Evolutionary conservation across 2,329 filamentous ascomycete genomes (phyloP), one percentile per base, ranked within the genome.

Genomic region (Dothidotthia symphoricarpi): DNA sequence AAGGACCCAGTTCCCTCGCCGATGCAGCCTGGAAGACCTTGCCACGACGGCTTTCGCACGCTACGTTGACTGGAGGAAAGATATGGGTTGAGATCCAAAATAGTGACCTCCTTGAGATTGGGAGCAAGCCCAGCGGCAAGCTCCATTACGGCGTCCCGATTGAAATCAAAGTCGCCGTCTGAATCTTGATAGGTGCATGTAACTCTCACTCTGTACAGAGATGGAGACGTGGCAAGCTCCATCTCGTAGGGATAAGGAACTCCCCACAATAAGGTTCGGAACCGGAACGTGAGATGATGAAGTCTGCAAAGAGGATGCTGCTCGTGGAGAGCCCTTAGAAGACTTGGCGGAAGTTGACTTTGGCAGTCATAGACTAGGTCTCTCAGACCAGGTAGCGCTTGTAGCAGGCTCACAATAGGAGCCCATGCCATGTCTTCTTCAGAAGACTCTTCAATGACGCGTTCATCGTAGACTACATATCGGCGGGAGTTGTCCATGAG

Each of bases 301-400:
- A 53, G 41, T 35, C 47, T 39, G 26, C 49, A 55, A 24, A 24
- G 31, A 39, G 49, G 49, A 39, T 48, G 39, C 33, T 41, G 39
- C 36, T 41, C 30, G 15, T 42, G 45, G 19, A 53, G 44, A 9
- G 24, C 36, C 15, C 17, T 36, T 7, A 51, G 43, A 41, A 55
- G 40, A 40, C 49, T 47, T 37, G 47, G 50, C 17, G 50, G 53
- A 13, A 36, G 12, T 38, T 53, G 49, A 32, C 33, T 56, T 22
- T 47, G 24, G 40, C 48, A 56, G 36, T 56, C 47, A 34, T 53
- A 53, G 16, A 54, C 31, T 17, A 56, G 41, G 34, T 49, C 50
- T 24, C 29, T 43, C 11, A 54, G 31, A 35, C 36, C 15, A 35
- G 33, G 31, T 41, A 37, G 45, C 15, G 28, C 30, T 36, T 40